Conservation (phyloP, 805 yeast genomes). For the Yarrowia sp. region DNA sequence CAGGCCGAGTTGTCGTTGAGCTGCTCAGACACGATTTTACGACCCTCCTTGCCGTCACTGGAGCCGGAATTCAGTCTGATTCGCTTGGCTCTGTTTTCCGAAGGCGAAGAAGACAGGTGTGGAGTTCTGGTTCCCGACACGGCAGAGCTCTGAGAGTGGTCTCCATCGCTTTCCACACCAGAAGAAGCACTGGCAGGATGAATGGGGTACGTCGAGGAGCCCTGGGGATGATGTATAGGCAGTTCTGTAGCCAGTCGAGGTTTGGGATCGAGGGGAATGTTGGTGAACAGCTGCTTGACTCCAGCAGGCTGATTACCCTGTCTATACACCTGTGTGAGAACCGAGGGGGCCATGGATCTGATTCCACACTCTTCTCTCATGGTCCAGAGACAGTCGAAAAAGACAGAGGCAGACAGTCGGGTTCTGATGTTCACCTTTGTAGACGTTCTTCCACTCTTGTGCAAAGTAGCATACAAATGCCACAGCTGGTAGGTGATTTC, state of each 20-base stretch:
- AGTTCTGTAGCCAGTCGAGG: conserved; percentile 13
- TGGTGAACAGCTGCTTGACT: conserved; percentile 12
- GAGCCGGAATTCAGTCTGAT: conserved; percentile 8
- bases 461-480: conserved; percentile 73
- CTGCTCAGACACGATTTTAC: not conserved
- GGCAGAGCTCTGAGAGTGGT: not conserved
- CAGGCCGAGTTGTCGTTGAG: conserved; percentile 10
- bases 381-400: conserved; percentile 85
- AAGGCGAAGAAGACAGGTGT: not conserved
- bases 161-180: not conserved
- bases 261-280: conserved; percentile 21
- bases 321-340: conserved; percentile 31
- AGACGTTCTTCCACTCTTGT: conserved; percentile 32
- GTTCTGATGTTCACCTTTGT: conserved; percentile 52
- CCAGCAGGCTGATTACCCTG: conserved; percentile 3
- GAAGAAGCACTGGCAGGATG: conserved; percentile 1
- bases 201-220: not conserved
- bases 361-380: conserved; percentile 85
- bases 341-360: conserved; percentile 42
- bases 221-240: conserved; percentile 16
- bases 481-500: conserved; percentile 94
- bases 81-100: conserved; percentile 12
- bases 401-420: conserved; percentile 88
- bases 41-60: not conserved
- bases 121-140: not conserved